These are phyloP conservation scores for Taiozyma sp. DNA, from an alignment of 1,139 yeast species.

Conservation along the genomic window DNA sequence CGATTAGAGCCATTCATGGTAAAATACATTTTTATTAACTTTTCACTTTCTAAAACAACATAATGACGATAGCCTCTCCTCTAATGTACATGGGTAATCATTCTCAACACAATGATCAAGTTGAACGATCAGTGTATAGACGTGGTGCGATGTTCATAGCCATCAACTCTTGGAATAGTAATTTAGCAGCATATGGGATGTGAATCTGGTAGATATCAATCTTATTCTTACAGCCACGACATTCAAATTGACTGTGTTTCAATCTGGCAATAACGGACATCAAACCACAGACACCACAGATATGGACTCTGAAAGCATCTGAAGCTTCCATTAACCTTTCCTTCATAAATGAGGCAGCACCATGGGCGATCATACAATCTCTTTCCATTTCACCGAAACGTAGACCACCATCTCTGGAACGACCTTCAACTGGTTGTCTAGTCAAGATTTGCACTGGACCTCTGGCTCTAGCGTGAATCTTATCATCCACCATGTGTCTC, in stretches of 20 bases:
- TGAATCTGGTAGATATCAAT: slow-evolving; percentile 96
- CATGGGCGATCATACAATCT: slow-evolving; percentile 99
- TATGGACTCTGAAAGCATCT: slow-evolving; percentile 96
- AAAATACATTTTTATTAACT: background rate
- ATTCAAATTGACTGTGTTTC: slow-evolving; percentile 95
- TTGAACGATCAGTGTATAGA: slow-evolving; percentile 59
- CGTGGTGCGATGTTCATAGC: slow-evolving; percentile 96
- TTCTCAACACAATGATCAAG: background rate
- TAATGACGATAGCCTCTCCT: background rate
- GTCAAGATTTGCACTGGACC: slow-evolving; percentile 98
- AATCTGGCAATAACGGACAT: slow-evolving; percentile 97
- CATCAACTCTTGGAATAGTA: slow-evolving; percentile 96
- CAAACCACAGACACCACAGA: slow-evolving; percentile 96
- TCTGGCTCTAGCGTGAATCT: slow-evolving; percentile 98
- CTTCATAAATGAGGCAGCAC: slow-evolving; percentile 96
- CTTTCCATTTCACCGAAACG: slow-evolving; percentile 99
- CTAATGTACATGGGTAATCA: background rate
- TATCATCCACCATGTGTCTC: slow-evolving; percentile 99
- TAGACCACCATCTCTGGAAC: slow-evolving; percentile 98
- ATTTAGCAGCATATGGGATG: slow-evolving; percentile 95
- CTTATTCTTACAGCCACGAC: slow-evolving; percentile 97
- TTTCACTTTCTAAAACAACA: background rate
- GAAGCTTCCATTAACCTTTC: slow-evolving; percentile 99
- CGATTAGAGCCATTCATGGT: background rate
- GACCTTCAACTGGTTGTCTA: slow-evolving; percentile 99